phyloP scores from a whole-genome alignment of 805 yeast species.

The Wickerhamomyces sydowiorum region DNA sequence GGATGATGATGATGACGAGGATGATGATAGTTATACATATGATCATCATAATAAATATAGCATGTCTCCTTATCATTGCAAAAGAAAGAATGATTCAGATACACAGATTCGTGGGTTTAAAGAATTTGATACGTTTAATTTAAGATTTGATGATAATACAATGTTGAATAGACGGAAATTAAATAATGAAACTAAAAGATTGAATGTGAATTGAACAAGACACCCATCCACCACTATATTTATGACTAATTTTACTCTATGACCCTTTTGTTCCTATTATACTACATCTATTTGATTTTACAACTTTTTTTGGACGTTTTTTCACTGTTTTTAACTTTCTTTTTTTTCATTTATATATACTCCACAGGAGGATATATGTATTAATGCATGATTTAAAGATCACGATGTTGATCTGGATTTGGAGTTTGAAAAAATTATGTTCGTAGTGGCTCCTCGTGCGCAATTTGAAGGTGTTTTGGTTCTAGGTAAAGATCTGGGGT shows the following conservation, averaged over 20 bases:
- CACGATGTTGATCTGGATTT: too few species aligned
- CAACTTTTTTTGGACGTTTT: too few species aligned
- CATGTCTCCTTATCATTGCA: slow-evolving; percentile 14
- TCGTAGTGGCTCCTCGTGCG: too few species aligned
- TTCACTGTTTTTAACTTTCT: too few species aligned
- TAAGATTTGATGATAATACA: slow-evolving; percentile 22
- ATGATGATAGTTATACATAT: slow-evolving; percentile 4
- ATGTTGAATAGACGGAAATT: slow-evolving; percentile 21
- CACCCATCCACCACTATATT: background rate
- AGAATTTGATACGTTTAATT: slow-evolving; percentile 16
- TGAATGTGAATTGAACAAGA: background rate
- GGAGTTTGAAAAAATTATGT: too few species aligned
- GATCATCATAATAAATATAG: background rate
- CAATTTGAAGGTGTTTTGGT: too few species aligned
- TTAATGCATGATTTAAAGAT: too few species aligned
- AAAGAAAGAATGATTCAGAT: background rate
- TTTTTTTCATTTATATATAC: too few species aligned
- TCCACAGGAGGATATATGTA: too few species aligned
- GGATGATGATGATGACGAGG: slow-evolving; percentile 2
- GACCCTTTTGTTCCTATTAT: too few species aligned
- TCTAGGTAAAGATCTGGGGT: too few species aligned
- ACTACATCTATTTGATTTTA: too few species aligned
- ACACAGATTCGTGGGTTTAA: slow-evolving; percentile 6
- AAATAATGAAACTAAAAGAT: background rate
- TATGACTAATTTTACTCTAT: background rate